Evolutionary conservation across 73 alveolate genomes (phyloP).

Genomic region (Paramecium sonneborni): DNA sequence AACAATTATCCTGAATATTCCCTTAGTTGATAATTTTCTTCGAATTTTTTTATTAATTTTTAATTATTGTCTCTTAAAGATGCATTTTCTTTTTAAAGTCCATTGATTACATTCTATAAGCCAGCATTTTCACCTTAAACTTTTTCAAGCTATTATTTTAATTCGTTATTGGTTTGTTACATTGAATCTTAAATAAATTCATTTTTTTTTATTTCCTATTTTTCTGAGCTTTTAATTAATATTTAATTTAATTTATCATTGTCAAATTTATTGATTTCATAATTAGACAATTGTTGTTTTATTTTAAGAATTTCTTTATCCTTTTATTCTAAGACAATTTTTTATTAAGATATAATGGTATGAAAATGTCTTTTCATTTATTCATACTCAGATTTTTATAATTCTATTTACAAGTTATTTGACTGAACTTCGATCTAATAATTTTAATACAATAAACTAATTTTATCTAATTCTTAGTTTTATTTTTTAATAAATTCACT

Average conservation of each 20-base stretch:
- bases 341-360: not conserved
- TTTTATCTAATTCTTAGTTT: not conserved
- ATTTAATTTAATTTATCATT: not conserved
- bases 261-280: not conserved
- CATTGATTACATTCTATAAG: not conserved
- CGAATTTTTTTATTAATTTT: not conserved
- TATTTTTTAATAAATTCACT: not conserved
- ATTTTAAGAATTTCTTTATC: not conserved
- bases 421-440: not conserved
- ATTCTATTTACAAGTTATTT: not conserved
- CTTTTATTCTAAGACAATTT: not conserved
- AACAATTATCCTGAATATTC: not conserved
- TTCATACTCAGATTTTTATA: not conserved
- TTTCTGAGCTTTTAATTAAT: not conserved
- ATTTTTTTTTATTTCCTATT: not conserved
- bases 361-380: not conserved
- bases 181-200: not conserved
- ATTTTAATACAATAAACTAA: not conserved
- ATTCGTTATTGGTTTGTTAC: not conserved
- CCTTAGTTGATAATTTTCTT: not conserved
- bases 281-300: not conserved
- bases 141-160: not conserved
- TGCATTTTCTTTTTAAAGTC: constrained; percentile 17
- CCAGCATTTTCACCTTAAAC: constrained; percentile 14
- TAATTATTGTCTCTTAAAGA: not conserved